phyloP scores from a whole-genome alignment of 176 grass and related monocot genomes.

The Thinopyrum elongatum region DNA sequence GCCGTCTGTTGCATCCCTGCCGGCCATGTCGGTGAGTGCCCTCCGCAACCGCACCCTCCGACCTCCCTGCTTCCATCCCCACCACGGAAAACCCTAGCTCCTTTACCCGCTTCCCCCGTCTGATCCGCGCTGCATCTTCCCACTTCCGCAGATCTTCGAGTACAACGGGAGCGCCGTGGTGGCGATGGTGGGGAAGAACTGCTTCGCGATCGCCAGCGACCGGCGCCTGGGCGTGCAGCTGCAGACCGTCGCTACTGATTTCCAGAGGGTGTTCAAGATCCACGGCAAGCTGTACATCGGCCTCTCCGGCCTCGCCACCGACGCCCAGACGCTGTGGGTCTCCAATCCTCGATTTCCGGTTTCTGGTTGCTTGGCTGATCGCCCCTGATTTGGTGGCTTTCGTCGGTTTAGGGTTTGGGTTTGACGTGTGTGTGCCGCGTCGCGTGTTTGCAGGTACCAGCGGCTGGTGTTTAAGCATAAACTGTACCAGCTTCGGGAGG shows the following conservation, averaged over 20 bases:
- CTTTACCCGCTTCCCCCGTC: not conserved
- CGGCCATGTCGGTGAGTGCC: slow-evolving; percentile 63
- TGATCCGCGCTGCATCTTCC: not conserved
- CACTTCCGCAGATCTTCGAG: slow-evolving; percentile 71
- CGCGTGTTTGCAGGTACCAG: slow-evolving; percentile 53
- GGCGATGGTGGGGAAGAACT: slow-evolving; percentile 90
- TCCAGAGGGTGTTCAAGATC: slow-evolving; percentile 77
- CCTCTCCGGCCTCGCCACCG: slow-evolving; percentile 80
- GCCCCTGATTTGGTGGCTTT: not conserved
- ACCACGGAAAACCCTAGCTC: slow-evolving; percentile 1
- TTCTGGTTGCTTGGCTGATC: not conserved
- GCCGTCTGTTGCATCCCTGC: not conserved
- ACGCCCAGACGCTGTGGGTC: slow-evolving; percentile 69
- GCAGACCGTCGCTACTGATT: slow-evolving; percentile 80
- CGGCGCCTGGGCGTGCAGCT: slow-evolving; percentile 82
- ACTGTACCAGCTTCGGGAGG: slow-evolving; percentile 68
- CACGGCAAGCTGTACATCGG: slow-evolving; percentile 88
- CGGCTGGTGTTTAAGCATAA: slow-evolving; percentile 75
- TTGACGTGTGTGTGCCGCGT: slow-evolving; percentile 16
- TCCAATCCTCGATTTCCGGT: not conserved
- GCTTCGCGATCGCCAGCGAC: slow-evolving; percentile 92
- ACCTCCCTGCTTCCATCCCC: not conserved
- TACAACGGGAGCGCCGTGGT: slow-evolving; percentile 93
- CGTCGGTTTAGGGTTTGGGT: slow-evolving; percentile 15
- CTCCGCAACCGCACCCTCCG: not conserved